phyloP scores from a whole-genome alignment of 805 yeast species.

The Maudiozyma serrabonitensis region DNA sequence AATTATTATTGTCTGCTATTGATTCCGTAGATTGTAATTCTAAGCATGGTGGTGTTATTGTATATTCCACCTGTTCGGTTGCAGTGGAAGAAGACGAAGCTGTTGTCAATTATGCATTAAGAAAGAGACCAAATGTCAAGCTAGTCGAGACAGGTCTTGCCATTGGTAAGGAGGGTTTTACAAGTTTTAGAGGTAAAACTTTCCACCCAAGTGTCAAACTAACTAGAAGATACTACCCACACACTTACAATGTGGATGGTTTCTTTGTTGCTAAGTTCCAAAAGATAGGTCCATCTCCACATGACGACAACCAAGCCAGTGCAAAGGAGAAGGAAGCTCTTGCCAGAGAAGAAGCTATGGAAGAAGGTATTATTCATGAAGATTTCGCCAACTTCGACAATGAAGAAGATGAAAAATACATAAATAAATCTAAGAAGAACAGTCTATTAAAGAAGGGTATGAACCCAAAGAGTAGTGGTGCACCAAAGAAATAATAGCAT shows the following conservation, averaged over 20 bases:
- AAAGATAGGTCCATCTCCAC: conserved; percentile 79
- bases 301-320: conserved; percentile 77
- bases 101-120: conserved; percentile 93
- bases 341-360: conserved; percentile 74
- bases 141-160: conserved; percentile 85
- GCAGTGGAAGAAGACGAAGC: conserved; percentile 98
- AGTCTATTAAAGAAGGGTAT: conserved; percentile 62
- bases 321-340: conserved; percentile 74
- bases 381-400: conserved; percentile 81
- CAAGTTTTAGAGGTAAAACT: conserved; percentile 85
- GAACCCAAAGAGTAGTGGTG: conserved; percentile 40
- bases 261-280: conserved; percentile 95
- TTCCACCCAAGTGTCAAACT: conserved; percentile 68
- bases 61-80: conserved; percentile 96
- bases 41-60: conserved; percentile 85
- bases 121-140: conserved; percentile 93
- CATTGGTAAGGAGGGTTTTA: conserved; percentile 94
- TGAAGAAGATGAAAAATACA: conserved; percentile 63
- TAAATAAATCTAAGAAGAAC: conserved; percentile 58
- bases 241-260: conserved; percentile 96
- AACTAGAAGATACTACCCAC: conserved; percentile 96
- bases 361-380: conserved; percentile 72
- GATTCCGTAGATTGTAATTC: conserved; percentile 95
- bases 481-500: background rate
- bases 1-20: conserved; percentile 84